Percentiles rank a stretch among this genome's conserved stretches.
phyloP scores from a whole-genome alignment of 306 rosid species.

The Betula pendula region DNA sequence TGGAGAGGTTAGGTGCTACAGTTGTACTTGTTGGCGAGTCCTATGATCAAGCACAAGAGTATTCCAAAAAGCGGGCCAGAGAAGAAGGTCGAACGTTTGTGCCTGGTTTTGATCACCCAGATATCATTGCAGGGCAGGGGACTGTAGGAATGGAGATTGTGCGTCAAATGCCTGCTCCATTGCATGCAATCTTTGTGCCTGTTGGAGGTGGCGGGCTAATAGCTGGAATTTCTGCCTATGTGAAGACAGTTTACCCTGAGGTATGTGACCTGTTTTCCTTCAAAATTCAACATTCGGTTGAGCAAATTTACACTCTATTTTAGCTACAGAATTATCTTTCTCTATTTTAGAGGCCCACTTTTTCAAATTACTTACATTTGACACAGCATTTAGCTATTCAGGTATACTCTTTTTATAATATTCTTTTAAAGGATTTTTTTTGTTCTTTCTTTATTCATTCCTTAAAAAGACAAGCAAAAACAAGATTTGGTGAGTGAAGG shows the following conservation, averaged over 20 bases:
- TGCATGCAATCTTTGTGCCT: conserved; percentile 62
- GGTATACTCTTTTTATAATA: no score
- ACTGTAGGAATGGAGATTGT: conserved; percentile 60
- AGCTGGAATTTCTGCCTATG: conserved; percentile 67
- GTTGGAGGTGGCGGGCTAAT: conserved; percentile 69
- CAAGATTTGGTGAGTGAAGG: no score
- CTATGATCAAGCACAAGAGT: conserved; percentile 56
- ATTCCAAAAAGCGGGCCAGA: conserved; percentile 39
- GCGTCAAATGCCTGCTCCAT: conserved; percentile 42
- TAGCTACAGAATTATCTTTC: no score
- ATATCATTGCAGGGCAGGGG: conserved; percentile 59
- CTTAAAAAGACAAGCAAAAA: no score
- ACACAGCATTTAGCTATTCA: no score
- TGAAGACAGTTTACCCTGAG: conserved; percentile 54
- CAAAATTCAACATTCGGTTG: background rate
- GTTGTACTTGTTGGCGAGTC: conserved; percentile 55
- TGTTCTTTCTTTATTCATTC: no score
- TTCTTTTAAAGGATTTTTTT: no score
- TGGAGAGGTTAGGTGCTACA: conserved; percentile 55
- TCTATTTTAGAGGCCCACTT: no score
- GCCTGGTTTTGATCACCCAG: conserved; percentile 65
- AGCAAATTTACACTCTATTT: no score
- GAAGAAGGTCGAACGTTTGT: conserved; percentile 50
- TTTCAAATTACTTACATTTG: no score
- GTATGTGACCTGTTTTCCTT: conserved; percentile 27